Evolutionary conservation across 305 asterid species (phyloP), one percentile per base, ranked within the genome.

Genomic region (Ilex paraguariensis): DNA sequence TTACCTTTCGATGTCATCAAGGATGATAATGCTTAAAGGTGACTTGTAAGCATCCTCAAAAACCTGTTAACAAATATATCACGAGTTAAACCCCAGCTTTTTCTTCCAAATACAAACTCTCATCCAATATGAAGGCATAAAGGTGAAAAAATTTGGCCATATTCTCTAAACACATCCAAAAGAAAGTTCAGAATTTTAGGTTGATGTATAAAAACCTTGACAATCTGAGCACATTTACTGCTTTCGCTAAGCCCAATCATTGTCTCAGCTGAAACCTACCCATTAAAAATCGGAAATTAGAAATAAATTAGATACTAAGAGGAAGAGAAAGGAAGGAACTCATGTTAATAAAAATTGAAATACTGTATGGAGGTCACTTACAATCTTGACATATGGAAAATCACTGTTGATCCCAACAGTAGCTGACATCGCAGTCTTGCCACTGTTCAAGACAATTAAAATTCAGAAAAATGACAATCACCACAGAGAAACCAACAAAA

Each of bases 11-110:
- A 94, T 90, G 69, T 89, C 96, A 73, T 94, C 99, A 63, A 94
- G 96, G 81, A 90, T 56, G 74, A 94, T 79, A 67, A 86, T 70
- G 79, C 99, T 94, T 54, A 94, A 84, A n/a, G 99, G 97, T 10
- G 99, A 93, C 77, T 73, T 82, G 56, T 93, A 93, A 55, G 99
- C 99, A 88, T 94, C 97, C 84, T 94, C 99, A 68, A 94, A 90
- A 57, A 94, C 96, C 99, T 94, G 69, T 31, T 59, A 63, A 61
- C 28, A 75, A 77, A 60, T 60, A 61, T 32, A 71, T 5, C 60
- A 68, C 17, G 58, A 62, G 40, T 64, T 39, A 64, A 36, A 8
- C 28, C 42, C 42, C 42, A 36, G 7, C 6, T 36, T 36, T 36
- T 36, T 36, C 42, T 4, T 36, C 6, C 42, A 36, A 36, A 36